Base-by-base conservation (phyloP, 441 rosid genomes). In the Erysimum pusillum region DNA sequence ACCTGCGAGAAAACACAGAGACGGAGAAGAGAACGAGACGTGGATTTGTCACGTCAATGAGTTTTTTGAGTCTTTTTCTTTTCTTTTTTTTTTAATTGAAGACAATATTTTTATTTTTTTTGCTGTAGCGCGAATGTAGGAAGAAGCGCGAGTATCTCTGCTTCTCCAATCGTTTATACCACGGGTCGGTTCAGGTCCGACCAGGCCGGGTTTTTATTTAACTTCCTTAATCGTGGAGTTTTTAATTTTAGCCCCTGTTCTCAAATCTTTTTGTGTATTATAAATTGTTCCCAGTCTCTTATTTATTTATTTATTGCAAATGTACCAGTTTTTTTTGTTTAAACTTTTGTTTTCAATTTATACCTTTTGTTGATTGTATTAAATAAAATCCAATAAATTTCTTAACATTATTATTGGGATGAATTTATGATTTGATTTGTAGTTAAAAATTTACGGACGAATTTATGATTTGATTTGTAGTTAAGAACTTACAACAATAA, bases 41-140 rank as follows among this genome's bases (percentile, higher is more conserved):
- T 71, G 54, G 54, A 36, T 39, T 71, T 7, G 38, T 58, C 68
- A 71, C 81, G 74, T 78, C 65, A 42, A 78, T 6, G 60, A 25
- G 7, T 20, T 10, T 69, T 53, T 53, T 62, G 41, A 2, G 5
- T 41, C 28, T 15, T 15, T 18, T 53, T 15, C n/a, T 61, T 48
- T 11, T 46, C 2, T 39, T 14, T 8, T 46, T 9, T 14, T 2
- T n/a, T n/a, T 45, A 13, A 69, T 10, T 4, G 2, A 9, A n/a
- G 54, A 17, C 14, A 20, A 3, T 13, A 13, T 31, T 28, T 0
- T 1, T 12, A 2, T 4, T 39, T 14, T 8, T 46, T 9, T 14
- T 2, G 62, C 44, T 42, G 69, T 60, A 51, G 70, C 81, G 74
- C 65, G 70, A 78, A 72, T 67, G 81, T 73, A 72, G 81, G 77